Conservation (phyloP, 73 alveolate genomes). For the Tetrahymena malaccensis region DNA sequence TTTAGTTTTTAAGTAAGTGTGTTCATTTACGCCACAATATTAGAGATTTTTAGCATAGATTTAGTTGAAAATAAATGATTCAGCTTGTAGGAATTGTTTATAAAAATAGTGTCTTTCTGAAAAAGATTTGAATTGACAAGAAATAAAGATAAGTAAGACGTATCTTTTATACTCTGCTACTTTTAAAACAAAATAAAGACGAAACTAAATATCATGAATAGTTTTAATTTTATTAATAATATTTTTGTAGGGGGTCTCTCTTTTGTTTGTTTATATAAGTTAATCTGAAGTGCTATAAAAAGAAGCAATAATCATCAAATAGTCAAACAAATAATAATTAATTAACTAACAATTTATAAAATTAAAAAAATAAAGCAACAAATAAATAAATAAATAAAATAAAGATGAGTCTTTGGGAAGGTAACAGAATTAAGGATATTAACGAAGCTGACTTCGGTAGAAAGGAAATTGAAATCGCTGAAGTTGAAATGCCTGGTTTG, state of each 20-base stretch:
- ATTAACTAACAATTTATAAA: background rate
- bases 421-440: constrained; percentile 74
- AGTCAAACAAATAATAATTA: background rate
- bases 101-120: background rate
- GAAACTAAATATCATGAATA: background rate
- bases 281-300: background rate
- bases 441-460: constrained; percentile 91
- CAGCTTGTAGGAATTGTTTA: background rate
- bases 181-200: background rate
- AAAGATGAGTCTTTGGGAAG: constrained; percentile 42
- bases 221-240: background rate
- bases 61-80: background rate
- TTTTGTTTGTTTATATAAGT: background rate
- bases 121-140: background rate
- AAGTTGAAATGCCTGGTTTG: constrained; percentile 94
- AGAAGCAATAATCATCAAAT: background rate
- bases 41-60: background rate
- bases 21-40: background rate
- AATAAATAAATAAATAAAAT: background rate
- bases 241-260: background rate
- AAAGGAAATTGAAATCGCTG: constrained; percentile 84
- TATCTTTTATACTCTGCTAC: background rate
- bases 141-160: background rate
- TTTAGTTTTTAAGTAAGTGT: too few species aligned
- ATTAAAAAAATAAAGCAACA: background rate